These are phyloP conservation scores for Coniochaeta sp. DNA, from an alignment of 2,329 filamentous ascomycete species.

Conservation along the genomic window DNA sequence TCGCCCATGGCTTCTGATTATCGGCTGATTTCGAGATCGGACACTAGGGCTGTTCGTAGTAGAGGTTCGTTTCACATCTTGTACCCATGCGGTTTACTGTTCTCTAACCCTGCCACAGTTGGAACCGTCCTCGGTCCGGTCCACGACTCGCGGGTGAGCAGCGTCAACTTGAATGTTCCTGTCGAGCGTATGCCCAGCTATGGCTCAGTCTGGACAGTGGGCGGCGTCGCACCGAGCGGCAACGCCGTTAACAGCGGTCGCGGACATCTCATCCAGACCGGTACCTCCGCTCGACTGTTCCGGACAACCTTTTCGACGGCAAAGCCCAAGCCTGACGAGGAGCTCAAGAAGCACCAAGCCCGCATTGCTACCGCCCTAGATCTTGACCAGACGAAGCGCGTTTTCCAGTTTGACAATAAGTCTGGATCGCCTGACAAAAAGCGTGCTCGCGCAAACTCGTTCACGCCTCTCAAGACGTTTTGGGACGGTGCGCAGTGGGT, in stretches of 20 bases:
- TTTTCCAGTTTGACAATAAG: constrained; percentile 49
- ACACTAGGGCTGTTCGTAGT: constrained; percentile 17
- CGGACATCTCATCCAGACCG: constrained; percentile 58
- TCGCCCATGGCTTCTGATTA: constrained; percentile 16
- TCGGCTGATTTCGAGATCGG: constrained; percentile 19
- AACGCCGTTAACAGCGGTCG: constrained; percentile 54
- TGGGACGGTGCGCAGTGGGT: constrained; percentile 38
- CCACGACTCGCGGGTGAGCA: constrained; percentile 7
- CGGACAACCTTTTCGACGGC: constrained; percentile 40
- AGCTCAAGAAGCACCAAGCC: constrained; percentile 62
- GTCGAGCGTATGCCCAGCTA: constrained; percentile 43
- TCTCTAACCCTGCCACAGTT: constrained; percentile 7
- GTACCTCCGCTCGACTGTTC: constrained; percentile 65
- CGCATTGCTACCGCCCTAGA: constrained; percentile 74
- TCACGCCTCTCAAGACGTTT: constrained; percentile 20
- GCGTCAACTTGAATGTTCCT: background rate
- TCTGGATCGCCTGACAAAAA: constrained; percentile 4
- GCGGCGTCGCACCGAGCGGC: constrained; percentile 55
- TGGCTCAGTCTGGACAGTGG: constrained; percentile 71
- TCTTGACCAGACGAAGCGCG: constrained; percentile 61
- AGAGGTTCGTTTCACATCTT: constrained; percentile 17
- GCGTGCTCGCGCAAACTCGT: background rate
- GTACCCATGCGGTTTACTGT: background rate
- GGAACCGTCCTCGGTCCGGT: constrained; percentile 19
- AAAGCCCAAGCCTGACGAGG: constrained; percentile 43